Evolutionary conservation across 352 stramenopile genomes (phyloP).

Genomic region (Saprolegnia diclina): DNA sequence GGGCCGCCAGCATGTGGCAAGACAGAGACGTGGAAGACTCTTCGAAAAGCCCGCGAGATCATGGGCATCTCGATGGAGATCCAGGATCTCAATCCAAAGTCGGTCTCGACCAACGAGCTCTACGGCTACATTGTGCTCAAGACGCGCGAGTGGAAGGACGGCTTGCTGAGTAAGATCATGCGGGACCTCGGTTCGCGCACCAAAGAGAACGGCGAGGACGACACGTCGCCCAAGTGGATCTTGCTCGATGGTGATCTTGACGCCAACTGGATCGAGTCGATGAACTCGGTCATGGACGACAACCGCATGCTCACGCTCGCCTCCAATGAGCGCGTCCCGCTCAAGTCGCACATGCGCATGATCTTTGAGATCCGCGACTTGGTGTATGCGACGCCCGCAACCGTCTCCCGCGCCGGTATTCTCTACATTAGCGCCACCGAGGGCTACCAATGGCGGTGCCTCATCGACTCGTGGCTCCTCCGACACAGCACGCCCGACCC

Average conservation of each 20-base stretch:
- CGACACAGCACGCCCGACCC: conserved; percentile 52
- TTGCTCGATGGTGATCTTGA: conserved; percentile 95
- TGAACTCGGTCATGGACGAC: conserved; percentile 97
- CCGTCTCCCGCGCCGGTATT: conserved; percentile 92
- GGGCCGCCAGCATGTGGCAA: conserved; percentile 91
- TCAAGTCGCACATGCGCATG: conserved; percentile 96
- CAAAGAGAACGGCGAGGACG: conserved; percentile 82
- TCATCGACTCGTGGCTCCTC: conserved; percentile 92
- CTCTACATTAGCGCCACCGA: conserved; percentile 94
- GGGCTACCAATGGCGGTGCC: conserved; percentile 91
- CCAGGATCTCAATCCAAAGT: conserved; percentile 95
- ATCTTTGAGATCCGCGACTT: conserved; percentile 97
- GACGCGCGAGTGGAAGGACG: conserved; percentile 95
- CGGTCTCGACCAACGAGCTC: conserved; percentile 93
- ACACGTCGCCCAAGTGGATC: conserved; percentile 95
- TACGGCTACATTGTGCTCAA: conserved; percentile 95
- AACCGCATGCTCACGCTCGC: conserved; percentile 95
- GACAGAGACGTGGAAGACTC: conserved; percentile 93
- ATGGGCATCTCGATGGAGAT: conserved; percentile 85
- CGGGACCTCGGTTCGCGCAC: conserved; percentile 88
- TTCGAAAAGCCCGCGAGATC: conserved; percentile 82
- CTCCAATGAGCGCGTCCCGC: conserved; percentile 94
- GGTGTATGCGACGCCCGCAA: conserved; percentile 93
- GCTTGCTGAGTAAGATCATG: conserved; percentile 94
- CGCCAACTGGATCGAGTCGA: conserved; percentile 97